Evolutionary conservation across 495 filamentous ascomycete genomes (phyloP).

Genomic region (Xylaria curta): DNA sequence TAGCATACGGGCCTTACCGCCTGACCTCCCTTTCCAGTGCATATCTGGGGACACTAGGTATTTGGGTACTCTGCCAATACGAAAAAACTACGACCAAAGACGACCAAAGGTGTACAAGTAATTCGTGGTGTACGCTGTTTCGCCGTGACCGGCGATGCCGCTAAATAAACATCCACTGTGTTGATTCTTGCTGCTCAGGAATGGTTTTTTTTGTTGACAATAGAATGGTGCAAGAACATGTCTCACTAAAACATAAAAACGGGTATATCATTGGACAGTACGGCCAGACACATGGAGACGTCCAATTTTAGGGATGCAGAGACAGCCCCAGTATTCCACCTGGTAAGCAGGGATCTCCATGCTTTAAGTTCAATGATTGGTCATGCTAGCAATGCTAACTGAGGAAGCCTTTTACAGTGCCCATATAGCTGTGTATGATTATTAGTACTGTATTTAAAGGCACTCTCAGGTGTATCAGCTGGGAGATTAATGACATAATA

Average conservation of each 20-base stretch:
- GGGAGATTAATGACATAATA: background rate
- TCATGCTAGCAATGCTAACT: background rate
- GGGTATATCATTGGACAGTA: constrained; percentile 16
- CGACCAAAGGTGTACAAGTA: too few relatives aligned
- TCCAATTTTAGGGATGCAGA: constrained; percentile 16
- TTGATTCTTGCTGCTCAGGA: constrained; percentile 6
- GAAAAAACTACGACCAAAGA: background rate
- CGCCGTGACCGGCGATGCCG: background rate
- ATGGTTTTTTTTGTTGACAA: constrained; percentile 22
- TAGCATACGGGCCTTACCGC: constrained; percentile 16
- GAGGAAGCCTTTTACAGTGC: background rate
- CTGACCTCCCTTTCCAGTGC: constrained; percentile 8
- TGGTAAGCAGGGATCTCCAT: background rate
- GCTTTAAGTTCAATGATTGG: background rate
- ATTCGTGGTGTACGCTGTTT: background rate
- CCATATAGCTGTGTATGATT: background rate
- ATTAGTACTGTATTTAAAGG: background rate
- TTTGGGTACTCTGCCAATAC: background rate
- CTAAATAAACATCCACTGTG: constrained; percentile 10
- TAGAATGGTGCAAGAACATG: constrained; percentile 3
- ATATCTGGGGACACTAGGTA: background rate
- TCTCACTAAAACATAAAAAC: constrained; percentile 15
- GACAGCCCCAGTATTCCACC: background rate
- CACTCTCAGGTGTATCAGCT: background rate
- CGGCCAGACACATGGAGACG: constrained; percentile 4